These are phyloP conservation scores for Fusarium sp. DNA, from an alignment of 2,329 filamentous ascomycete species.

Conservation along the genomic window DNA sequence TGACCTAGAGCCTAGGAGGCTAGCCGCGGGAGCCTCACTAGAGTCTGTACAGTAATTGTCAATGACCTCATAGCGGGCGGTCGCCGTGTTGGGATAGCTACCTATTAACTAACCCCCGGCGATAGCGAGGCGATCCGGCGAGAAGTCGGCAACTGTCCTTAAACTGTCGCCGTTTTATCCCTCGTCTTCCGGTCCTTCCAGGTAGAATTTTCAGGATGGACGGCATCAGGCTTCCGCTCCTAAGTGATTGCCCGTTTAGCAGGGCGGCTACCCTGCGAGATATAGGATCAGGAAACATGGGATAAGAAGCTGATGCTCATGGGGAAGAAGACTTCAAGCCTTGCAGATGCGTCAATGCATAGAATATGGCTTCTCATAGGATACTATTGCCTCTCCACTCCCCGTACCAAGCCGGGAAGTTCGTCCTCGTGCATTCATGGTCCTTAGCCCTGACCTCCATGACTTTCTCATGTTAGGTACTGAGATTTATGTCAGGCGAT, in stretches of 20 bases:
- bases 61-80: constrained; percentile 44
- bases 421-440: not conserved
- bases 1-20: not conserved
- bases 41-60: not conserved
- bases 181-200: constrained; percentile 34
- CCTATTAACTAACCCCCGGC: not conserved
- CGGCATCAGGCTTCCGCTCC: not conserved
- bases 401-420: constrained; percentile 2
- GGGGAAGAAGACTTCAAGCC: constrained; percentile 4
- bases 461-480: constrained; percentile 22
- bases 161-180: constrained; percentile 27
- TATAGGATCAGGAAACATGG: not conserved
- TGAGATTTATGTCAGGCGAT: constrained; percentile 23
- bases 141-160: constrained; percentile 41
- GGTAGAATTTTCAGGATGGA: constrained; percentile 8
- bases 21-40: not conserved
- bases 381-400: constrained; percentile 26
- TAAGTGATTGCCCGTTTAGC: not conserved
- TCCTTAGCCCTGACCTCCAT: not conserved
- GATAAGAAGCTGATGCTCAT: constrained; percentile 3
- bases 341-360: constrained; percentile 32
- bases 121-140: constrained; percentile 33
- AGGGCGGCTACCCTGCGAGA: not conserved
- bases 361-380: constrained; percentile 30
- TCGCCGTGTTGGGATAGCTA: constrained; percentile 32